phyloP scores from a whole-genome alignment of 1,284 basidiomycete genomes.

The Veloboletus limbatus region DNA sequence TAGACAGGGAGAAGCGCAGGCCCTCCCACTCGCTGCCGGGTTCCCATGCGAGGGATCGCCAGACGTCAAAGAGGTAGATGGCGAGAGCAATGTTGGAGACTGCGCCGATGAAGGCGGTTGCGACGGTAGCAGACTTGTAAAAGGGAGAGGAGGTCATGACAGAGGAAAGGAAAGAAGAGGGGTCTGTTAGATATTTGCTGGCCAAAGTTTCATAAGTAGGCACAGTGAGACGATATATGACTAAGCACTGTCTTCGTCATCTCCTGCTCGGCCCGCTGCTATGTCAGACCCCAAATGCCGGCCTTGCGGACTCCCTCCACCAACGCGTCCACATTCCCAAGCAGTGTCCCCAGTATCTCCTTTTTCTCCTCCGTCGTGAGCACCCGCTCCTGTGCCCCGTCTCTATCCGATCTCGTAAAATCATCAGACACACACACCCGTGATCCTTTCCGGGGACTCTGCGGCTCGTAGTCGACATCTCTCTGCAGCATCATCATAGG shows the following conservation, averaged over 20 bases:
- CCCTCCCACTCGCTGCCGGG: constrained; percentile 72
- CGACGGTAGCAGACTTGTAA: constrained; percentile 52
- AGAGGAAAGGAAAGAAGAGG: constrained; percentile 4
- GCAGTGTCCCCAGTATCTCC: constrained; percentile 70
- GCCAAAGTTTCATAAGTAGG: constrained; percentile 10
- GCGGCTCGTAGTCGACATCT: constrained; percentile 69
- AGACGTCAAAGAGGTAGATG: constrained; percentile 52
- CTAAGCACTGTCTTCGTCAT: constrained; percentile 10
- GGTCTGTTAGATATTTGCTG: neutral
- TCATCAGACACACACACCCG: constrained; percentile 33
- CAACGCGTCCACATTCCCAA: constrained; percentile 85
- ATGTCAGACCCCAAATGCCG: constrained; percentile 71
- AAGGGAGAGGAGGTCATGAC: constrained; percentile 17
- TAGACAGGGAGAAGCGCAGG: constrained; percentile 52
- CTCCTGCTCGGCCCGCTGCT: no score
- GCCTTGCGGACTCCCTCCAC: constrained; percentile 82
- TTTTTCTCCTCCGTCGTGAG: constrained; percentile 84
- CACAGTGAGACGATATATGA: constrained; percentile 17
- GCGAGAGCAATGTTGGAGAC: constrained; percentile 55
- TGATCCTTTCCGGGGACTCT: constrained; percentile 58
- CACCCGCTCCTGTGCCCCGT: constrained; percentile 20
- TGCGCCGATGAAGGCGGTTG: constrained; percentile 54
- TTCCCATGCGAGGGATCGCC: constrained; percentile 64
- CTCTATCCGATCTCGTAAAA: constrained; percentile 6
- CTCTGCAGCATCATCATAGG: constrained; percentile 61